phyloP scores from a whole-genome alignment of 345 rosid genomes.

The Ceriops decandra region DNA sequence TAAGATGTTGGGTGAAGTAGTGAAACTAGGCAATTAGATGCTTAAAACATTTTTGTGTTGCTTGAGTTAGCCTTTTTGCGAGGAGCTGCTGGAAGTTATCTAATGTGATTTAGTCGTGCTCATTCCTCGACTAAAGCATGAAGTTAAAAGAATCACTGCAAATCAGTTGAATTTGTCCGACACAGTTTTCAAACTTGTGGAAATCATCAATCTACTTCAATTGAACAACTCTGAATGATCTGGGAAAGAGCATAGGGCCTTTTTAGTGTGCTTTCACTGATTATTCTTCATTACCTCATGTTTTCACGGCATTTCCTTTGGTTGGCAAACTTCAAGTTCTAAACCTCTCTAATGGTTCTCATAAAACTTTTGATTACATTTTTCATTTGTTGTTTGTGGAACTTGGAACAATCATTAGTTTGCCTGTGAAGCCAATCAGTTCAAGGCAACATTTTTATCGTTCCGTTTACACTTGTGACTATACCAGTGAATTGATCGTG shows the following conservation, averaged over 20 bases:
- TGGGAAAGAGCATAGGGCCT: not conserved
- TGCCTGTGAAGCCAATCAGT: constrained; percentile 1
- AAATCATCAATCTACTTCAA: not conserved
- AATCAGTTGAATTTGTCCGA: no score
- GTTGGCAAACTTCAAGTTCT: not conserved
- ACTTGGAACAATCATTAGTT: not conserved
- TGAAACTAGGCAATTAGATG: no score
- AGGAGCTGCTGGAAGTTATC: no score
- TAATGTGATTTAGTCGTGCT: no score
- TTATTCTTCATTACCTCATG: not conserved
- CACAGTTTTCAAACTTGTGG: not conserved
- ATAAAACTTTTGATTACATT: not conserved
- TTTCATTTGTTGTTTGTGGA: not conserved
- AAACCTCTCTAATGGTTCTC: no score
- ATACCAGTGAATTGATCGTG: not conserved
- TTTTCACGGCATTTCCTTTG: not conserved
- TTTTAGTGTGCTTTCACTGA: not conserved
- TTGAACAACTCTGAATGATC: not conserved
- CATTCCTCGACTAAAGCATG: no score
- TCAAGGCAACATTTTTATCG: not conserved
- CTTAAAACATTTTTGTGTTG: no score
- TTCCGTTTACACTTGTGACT: constrained; percentile 2
- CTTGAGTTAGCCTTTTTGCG: no score
- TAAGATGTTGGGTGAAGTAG: no score
- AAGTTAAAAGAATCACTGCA: no score